Conservation (phyloP, 305 asterid genomes). For the Vinca major region DNA sequence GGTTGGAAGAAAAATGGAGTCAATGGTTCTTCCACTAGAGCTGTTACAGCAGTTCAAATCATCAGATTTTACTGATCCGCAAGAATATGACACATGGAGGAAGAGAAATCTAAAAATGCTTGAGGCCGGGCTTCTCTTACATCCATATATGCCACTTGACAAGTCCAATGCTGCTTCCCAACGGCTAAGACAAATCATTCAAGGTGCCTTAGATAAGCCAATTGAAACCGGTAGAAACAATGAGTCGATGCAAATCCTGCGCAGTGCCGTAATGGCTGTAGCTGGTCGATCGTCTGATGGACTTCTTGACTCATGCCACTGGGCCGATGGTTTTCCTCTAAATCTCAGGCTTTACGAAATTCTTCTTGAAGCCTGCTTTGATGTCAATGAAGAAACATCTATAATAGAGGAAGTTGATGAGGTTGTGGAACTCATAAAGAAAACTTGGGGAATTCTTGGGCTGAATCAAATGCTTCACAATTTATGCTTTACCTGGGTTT, state of each 20-base stretch:
- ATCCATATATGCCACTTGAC: conserved; percentile 72
- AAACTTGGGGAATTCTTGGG: conserved; percentile 86
- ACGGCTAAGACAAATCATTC: conserved; percentile 62
- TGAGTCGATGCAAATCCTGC: conserved; percentile 92
- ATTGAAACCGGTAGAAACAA: conserved; percentile 91
- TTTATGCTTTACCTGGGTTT: conserved; percentile 79
- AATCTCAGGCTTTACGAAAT: conserved; percentile 81
- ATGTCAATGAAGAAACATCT: conserved; percentile 59
- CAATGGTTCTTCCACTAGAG: conserved; percentile 82
- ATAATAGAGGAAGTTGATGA: conserved; percentile 86
- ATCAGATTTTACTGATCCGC: conserved; percentile 73
- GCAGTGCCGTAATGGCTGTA: conserved; percentile 67
- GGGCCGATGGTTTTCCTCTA: conserved; percentile 93
- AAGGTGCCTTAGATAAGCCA: conserved; percentile 65
- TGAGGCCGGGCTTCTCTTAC: conserved; percentile 85
- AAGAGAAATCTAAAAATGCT: conserved; percentile 81
- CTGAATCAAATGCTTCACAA: conserved; percentile 81
- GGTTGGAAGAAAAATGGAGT: conserved; percentile 77
- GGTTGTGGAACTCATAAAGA: conserved; percentile 85
- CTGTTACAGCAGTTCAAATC: conserved; percentile 92
- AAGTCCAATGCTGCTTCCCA: conserved; percentile 62
- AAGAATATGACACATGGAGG: conserved; percentile 78
- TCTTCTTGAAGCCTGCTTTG: conserved; percentile 86
- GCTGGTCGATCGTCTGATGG: conserved; percentile 74
- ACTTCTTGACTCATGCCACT: conserved; percentile 59